Percentiles rank a stretch among this genome's conserved stretches.
Evolutionary conservation across 179 eudicot genomes (phyloP).

Genomic region (Corrigiola litoralis): DNA sequence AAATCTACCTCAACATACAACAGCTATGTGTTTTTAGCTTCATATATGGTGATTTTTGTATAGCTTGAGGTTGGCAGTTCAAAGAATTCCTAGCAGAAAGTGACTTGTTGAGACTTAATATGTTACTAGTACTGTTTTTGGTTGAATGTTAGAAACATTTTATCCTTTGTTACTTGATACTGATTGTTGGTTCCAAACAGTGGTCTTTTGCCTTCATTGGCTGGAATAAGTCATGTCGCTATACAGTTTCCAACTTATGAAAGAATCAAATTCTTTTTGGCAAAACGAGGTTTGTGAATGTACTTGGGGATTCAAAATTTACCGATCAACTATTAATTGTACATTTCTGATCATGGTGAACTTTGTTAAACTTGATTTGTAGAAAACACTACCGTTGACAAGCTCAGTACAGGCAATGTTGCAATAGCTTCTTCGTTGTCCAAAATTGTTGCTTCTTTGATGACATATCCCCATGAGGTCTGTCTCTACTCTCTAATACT

Average conservation of each 20-base stretch:
- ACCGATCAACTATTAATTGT: not conserved
- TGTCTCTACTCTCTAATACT: no score
- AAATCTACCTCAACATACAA: not conserved
- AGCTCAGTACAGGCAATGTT: constrained; percentile 57
- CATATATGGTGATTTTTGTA: not conserved
- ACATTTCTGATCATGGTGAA: constrained; percentile 5
- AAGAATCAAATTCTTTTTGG: constrained; percentile 65
- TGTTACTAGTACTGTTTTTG: no score
- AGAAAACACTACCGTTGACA: constrained; percentile 60
- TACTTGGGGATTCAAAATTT: not conserved
- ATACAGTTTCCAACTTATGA: constrained; percentile 96
- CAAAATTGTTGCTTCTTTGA: constrained; percentile 68
- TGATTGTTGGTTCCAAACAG: constrained; percentile 42
- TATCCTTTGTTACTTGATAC: not conserved
- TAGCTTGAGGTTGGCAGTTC: not conserved
- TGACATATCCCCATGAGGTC: constrained; percentile 94
- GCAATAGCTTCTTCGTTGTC: constrained; percentile 80
- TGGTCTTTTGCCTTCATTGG: constrained; percentile 92
- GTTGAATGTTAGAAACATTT: not conserved
- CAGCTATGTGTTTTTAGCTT: not conserved
- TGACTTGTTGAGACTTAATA: no score
- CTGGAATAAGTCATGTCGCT: constrained; percentile 85
- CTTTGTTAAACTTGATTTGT: constrained; percentile 14
- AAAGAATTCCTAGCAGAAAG: no score
- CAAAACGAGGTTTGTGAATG: constrained; percentile 44